A percentile compares a stretch with the other conserved stretches of the same genome.
Conservation (phyloP, 1,284 basidiomycete genomes). For the Mycena sp. region DNA sequence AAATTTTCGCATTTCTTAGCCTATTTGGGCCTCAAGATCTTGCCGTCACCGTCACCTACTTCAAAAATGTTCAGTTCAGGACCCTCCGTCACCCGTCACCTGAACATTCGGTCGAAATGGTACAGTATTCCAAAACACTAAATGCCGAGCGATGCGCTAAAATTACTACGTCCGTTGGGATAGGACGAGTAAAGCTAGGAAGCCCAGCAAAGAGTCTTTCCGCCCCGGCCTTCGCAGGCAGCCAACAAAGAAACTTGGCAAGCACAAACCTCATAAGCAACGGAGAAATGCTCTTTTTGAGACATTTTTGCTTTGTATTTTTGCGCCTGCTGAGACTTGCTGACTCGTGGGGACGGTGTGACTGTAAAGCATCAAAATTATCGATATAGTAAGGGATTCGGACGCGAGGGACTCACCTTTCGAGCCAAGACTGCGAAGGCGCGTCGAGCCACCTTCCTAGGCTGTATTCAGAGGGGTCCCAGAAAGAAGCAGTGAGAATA, state of each 20-base stretch:
- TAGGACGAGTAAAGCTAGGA: conserved; percentile 20
- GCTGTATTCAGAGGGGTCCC: conserved; percentile 15
- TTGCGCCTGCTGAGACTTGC: not conserved
- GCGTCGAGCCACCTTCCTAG: conserved; percentile 3
- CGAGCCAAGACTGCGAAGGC: not conserved
- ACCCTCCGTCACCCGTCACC: too few species aligned
- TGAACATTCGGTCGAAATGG: too few species aligned
- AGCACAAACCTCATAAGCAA: conserved; percentile 20
- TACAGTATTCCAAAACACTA: conserved; percentile 15
- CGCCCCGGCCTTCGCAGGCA: conserved; percentile 6
- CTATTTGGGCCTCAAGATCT: too few species aligned
- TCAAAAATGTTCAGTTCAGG: too few species aligned
- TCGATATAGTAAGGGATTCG: not conserved
- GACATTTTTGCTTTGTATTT: not conserved
- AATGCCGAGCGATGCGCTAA: conserved; percentile 8
- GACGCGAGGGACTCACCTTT: conserved; percentile 3
- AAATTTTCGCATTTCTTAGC: too few species aligned
- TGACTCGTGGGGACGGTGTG: too few species aligned
- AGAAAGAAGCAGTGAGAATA: not conserved
- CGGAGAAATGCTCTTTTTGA: conserved; percentile 27
- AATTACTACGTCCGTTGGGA: conserved; percentile 17
- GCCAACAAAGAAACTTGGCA: not conserved
- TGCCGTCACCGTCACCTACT: too few species aligned
- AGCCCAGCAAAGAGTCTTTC: conserved; percentile 3
- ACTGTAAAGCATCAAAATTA: conserved; percentile 15